Evolutionary conservation across 23 red algal genomes (phyloP), one percentile per base, ranked within the genome.

Genomic region (Agarophyton chilense): DNA sequence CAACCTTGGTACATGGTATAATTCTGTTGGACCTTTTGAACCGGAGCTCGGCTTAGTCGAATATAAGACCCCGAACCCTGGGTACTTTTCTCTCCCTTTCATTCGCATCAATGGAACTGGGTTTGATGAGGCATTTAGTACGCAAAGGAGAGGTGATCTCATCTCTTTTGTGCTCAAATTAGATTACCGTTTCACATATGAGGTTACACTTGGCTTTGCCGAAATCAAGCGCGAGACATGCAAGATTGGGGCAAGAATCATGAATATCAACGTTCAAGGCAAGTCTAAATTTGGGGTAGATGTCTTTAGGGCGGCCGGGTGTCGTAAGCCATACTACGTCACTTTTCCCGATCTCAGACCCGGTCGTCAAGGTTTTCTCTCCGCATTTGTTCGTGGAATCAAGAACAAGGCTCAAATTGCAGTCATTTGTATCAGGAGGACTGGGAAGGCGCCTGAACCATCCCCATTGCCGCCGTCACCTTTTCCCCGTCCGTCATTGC

Each of bases 181-280:
- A 2, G 33, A 80, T 42, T 14, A 18, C 1, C 52, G 54, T 34
- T 80, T 61, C 36, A 61, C 29, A 1, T 80, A 80, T 28, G 10
- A 58, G 25, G 54, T 80, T 10, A 33, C 76, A 0, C 76, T 80
- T 42, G 76, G 76, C 17, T 80, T 80, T 25, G 10, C 76, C 3
- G 76, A 80, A 60, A 43, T 80, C 3, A 56, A 80, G 26, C 13
- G 24, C 7, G 26, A 60, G 36, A 58, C 35, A 42, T 80, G 76
- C 52, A 56, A 61, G 19, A 13, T 25, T 0, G 31, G 51, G 4
- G 34, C 50, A 16, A 45, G 76, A 10, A 44, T 80, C 34, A 38
- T 80, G 76, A 61, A 80, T 40, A 21, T 80, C 9, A 58, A 56
- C 35, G 76, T 80, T 3, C 76, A 80, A 80, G 50, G 52, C 17